Conservation (phyloP, 768 basidiomycete species). For the Coprinopsis strossmayeri region DNA sequence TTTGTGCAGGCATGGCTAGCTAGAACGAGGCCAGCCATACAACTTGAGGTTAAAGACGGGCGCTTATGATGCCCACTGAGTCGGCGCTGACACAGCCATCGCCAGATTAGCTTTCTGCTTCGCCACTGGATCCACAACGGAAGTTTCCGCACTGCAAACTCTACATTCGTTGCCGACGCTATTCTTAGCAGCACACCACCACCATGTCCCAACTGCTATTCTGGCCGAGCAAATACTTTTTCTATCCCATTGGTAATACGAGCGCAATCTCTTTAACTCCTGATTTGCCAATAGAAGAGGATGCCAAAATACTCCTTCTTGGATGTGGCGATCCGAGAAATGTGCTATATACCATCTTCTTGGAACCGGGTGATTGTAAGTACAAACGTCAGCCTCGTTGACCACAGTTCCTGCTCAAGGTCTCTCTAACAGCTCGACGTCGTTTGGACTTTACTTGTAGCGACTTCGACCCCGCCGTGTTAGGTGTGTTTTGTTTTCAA, state of each 20-base stretch:
- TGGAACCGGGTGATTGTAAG: constrained; percentile 21
- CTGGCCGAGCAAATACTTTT: constrained; percentile 39
- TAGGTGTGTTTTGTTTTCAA: constrained; percentile 38
- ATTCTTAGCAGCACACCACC: too few species aligned
- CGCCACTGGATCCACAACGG: too few species aligned
- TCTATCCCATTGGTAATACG: constrained; percentile 58
- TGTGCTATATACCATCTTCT: constrained; percentile 37
- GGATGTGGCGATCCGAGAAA: constrained; percentile 55
- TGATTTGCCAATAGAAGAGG: constrained; percentile 38
- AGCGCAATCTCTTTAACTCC: constrained; percentile 44
- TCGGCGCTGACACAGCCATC: too few species aligned
- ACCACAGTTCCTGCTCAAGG: not conserved
- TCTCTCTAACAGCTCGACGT: constrained; percentile 24
- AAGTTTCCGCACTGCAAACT: too few species aligned
- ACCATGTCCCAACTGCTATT: constrained; percentile 37
- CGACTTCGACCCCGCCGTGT: constrained; percentile 40
- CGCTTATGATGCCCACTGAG: too few species aligned
- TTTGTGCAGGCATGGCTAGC: too few species aligned
- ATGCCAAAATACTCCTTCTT: constrained; percentile 42
- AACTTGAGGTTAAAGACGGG: too few species aligned
- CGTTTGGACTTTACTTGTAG: constrained; percentile 44
- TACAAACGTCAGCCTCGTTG: not conserved
- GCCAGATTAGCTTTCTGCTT: too few species aligned
- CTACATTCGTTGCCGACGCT: too few species aligned
- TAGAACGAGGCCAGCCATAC: too few species aligned